phyloP scores from a whole-genome alignment of 2,329 filamentous ascomycete species.

The Aspergillus sp. region DNA sequence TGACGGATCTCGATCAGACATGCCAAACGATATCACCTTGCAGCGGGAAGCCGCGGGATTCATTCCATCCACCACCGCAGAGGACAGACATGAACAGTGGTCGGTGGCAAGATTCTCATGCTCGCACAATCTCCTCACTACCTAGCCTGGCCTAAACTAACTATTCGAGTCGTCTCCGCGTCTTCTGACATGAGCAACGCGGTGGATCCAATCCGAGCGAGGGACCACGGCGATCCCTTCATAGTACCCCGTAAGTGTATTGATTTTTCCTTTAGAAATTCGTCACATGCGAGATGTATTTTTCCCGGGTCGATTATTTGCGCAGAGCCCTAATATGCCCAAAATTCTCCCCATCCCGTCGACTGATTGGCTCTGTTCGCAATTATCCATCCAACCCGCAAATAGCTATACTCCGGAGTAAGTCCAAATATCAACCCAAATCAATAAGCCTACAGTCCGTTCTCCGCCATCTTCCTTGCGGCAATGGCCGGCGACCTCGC shows the following conservation, averaged over 20 bases:
- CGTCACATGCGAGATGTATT: background rate
- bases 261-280: background rate
- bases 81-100: slow-evolving; percentile 19
- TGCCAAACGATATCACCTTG: slow-evolving; percentile 14
- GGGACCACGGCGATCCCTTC: slow-evolving; percentile 20
- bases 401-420: no score
- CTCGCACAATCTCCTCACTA: background rate
- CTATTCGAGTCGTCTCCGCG: slow-evolving; percentile 9
- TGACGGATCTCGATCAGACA: slow-evolving; percentile 10
- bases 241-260: no score
- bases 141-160: no score
- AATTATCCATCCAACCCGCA: no score
- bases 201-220: slow-evolving; percentile 20
- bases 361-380: no score
- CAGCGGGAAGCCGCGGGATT: slow-evolving; percentile 13
- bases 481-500: no score
- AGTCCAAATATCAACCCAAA: no score
- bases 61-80: slow-evolving; percentile 7
- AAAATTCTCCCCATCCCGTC: background rate
- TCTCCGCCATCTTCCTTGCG: no score
- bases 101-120: background rate
- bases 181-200: slow-evolving; percentile 24
- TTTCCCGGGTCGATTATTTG: background rate
- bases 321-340: background rate
- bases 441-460: no score